Evolutionary conservation across 1,139 yeast genomes (phyloP).

Genomic region (Candida frijolesensis): DNA sequence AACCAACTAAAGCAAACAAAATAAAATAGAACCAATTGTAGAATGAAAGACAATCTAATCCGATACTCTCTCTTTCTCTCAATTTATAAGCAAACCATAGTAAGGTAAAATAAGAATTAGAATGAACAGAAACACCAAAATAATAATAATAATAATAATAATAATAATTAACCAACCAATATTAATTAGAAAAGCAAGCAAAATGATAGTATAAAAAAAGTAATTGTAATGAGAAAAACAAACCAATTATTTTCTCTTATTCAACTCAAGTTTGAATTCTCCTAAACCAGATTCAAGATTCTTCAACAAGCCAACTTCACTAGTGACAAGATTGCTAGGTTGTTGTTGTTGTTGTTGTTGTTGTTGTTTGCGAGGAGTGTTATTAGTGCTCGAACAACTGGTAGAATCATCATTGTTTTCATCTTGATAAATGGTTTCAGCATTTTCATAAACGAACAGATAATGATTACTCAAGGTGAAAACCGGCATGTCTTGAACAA

Average conservation of each 20-base stretch:
- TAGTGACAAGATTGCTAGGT: slow-evolving; percentile 12
- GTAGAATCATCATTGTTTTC: slow-evolving; percentile 2
- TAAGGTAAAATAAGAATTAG: background rate
- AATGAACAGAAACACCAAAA: background rate
- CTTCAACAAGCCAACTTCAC: slow-evolving; percentile 20
- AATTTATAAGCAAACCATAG: too few relatives aligned
- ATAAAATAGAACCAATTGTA: background rate
- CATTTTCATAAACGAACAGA: slow-evolving; percentile 23
- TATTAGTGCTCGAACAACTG: background rate
- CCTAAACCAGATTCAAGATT: slow-evolving; percentile 41
- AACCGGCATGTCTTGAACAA: slow-evolving; percentile 15
- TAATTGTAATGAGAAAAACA: background rate
- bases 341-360: slow-evolving; percentile 9
- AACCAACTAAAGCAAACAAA: background rate
- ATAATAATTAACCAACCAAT: background rate
- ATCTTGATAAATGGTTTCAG: slow-evolving; percentile 14
- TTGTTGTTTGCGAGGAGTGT: slow-evolving; percentile 5
- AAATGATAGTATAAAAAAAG: background rate
- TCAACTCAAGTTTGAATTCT: slow-evolving; percentile 36
- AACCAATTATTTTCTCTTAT: slow-evolving; percentile 9
- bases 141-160: background rate
- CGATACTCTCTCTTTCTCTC: background rate
- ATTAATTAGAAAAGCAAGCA: background rate
- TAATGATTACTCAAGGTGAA: slow-evolving; percentile 21
- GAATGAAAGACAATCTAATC: background rate